A percentile compares a stretch with the other conserved stretches of the same genome.
Evolutionary conservation across 768 basidiomycete genomes (phyloP).

Genomic region (Suillus lakei): DNA sequence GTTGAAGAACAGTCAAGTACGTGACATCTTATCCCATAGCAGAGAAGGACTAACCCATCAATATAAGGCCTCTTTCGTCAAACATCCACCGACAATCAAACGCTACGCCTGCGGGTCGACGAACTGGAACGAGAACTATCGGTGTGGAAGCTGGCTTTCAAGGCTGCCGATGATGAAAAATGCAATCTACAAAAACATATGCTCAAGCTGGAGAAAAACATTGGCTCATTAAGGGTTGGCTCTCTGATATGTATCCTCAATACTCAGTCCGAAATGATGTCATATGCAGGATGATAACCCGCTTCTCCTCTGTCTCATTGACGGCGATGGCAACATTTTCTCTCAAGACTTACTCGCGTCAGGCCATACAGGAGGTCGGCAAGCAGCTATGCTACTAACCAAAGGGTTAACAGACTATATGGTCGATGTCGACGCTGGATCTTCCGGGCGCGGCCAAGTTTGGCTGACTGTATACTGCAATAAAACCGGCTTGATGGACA

Average conservation of each 20-base stretch:
- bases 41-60: not conserved
- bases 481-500: conserved; percentile 39
- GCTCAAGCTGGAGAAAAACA: conserved; percentile 34
- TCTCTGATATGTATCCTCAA: conserved; percentile 1
- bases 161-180: conserved; percentile 39
- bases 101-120: conserved; percentile 33
- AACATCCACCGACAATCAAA: conserved; percentile 37
- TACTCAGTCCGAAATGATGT: not conserved
- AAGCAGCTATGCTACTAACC: conserved; percentile 40
- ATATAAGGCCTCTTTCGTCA: conserved; percentile 34
- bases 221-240: conserved; percentile 38
- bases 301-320: conserved; percentile 42
- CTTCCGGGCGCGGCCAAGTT: conserved; percentile 34
- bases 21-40: not conserved
- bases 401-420: conserved; percentile 41
- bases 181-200: conserved; percentile 31
- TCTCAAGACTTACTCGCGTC: conserved; percentile 33
- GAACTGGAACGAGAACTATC: conserved; percentile 45
- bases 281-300: conserved; percentile 43
- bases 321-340: conserved; percentile 48
- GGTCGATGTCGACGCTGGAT: conserved; percentile 26
- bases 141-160: conserved; percentile 45
- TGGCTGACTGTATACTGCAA: conserved; percentile 46
- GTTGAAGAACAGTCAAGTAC: conserved; percentile 40
- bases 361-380: conserved; percentile 40